These are phyloP conservation scores for Yamadazyma dendronema DNA, from an alignment of 1,139 yeast species.

Conservation along the genomic window DNA sequence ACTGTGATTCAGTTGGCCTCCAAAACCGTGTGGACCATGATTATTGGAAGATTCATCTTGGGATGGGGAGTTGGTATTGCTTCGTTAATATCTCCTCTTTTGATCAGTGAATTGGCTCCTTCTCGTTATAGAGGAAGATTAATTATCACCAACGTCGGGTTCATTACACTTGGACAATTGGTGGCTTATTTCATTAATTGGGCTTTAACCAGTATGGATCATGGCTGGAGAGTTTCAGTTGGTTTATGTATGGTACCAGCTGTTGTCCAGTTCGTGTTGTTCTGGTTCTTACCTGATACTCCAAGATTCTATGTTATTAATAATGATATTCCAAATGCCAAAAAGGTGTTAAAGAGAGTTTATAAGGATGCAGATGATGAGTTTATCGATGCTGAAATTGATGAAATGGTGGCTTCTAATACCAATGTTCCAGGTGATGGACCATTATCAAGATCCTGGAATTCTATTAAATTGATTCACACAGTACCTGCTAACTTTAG, in stretches of 20 bases:
- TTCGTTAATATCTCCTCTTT: slow-evolving; percentile 84
- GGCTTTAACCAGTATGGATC: slow-evolving; percentile 66
- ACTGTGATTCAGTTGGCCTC: slow-evolving; percentile 82
- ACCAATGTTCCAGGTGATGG: slow-evolving; percentile 63
- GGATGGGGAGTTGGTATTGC: slow-evolving; percentile 98
- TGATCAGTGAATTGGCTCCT: slow-evolving; percentile 91
- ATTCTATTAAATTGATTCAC: slow-evolving; percentile 68
- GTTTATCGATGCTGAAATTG: slow-evolving; percentile 55
- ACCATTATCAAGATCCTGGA: slow-evolving; percentile 53
- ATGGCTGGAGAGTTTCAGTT: slow-evolving; percentile 93
- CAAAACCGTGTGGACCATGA: slow-evolving; percentile 84
- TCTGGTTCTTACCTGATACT: slow-evolving; percentile 89
- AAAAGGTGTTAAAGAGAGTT: slow-evolving; percentile 57
- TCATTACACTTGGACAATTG: slow-evolving; percentile 88
- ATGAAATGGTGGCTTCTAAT: slow-evolving; percentile 56
- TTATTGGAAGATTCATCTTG: slow-evolving; percentile 83
- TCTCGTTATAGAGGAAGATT: slow-evolving; percentile 86
- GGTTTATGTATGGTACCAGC: slow-evolving; percentile 91
- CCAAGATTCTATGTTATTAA: slow-evolving; percentile 84
- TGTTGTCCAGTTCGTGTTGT: slow-evolving; percentile 68
- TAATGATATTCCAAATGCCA: slow-evolving; percentile 64
- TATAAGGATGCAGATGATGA: slow-evolving; percentile 57
- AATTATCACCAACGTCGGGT: slow-evolving; percentile 65
- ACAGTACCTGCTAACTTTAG: slow-evolving; percentile 77
- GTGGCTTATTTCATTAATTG: slow-evolving; percentile 93